Conservation (phyloP, 768 basidiomycete species). For the Suillus fuscotomentosus region DNA sequence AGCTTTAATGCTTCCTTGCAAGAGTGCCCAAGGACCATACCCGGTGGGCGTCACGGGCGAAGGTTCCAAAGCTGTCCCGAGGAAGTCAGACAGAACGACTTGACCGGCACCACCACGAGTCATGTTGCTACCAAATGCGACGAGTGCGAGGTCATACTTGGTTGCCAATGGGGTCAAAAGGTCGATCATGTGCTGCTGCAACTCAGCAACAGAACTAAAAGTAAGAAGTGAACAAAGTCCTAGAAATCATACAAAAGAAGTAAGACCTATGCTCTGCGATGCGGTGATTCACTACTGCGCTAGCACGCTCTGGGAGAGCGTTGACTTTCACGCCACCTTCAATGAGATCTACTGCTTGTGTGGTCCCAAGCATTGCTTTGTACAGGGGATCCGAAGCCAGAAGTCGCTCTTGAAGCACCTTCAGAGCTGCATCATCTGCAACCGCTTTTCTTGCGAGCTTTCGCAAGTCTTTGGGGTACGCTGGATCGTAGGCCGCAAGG, state of each 20-base stretch:
- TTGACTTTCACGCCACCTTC: conserved; percentile 68
- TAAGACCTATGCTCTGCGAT: conserved; percentile 59
- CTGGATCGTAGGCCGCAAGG: conserved; percentile 54
- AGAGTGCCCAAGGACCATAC: conserved; percentile 18
- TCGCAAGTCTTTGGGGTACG: conserved; percentile 46
- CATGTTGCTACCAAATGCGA: conserved; percentile 50
- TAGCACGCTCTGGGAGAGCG: conserved; percentile 70
- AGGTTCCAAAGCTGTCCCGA: conserved; percentile 52
- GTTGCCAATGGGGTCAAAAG: conserved; percentile 41
- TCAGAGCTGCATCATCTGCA: conserved; percentile 48
- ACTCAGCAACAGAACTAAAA: conserved; percentile 16
- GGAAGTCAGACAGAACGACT: conserved; percentile 50
- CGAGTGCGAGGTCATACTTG: conserved; percentile 55
- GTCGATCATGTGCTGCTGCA: conserved; percentile 18
- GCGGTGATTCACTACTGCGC: conserved; percentile 67
- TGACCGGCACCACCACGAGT: conserved; percentile 40
- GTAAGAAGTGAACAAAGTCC: background rate
- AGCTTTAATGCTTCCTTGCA: conserved; percentile 30
- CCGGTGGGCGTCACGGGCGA: conserved; percentile 53
- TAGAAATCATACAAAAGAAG: background rate
- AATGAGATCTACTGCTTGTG: conserved; percentile 71
- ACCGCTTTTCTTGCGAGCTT: conserved; percentile 43
- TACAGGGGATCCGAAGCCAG: conserved; percentile 24
- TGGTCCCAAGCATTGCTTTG: conserved; percentile 56
- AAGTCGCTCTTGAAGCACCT: conserved; percentile 40